Evolutionary conservation across 768 basidiomycete species (phyloP).

Genomic region (Trametes coccinea): DNA sequence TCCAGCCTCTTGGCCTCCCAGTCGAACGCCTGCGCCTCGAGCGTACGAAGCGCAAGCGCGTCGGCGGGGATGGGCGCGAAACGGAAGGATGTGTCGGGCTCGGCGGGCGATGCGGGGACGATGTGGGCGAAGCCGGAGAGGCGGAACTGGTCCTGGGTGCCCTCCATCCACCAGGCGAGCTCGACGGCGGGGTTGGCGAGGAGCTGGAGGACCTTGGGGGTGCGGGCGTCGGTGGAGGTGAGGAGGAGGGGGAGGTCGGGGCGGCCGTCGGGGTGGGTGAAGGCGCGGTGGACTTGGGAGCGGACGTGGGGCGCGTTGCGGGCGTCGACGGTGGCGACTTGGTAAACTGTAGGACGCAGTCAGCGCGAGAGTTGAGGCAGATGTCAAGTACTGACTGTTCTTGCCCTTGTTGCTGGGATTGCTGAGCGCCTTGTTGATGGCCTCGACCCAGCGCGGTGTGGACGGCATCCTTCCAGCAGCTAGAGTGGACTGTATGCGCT

Average conservation of each 20-base stretch:
- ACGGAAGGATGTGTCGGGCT: conserved; percentile 36
- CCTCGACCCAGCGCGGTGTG: conserved; percentile 32
- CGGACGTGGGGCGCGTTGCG: conserved; percentile 58
- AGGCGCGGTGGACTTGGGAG: conserved; percentile 60
- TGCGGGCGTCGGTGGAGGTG: conserved; percentile 70
- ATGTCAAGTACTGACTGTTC: conserved; percentile 20
- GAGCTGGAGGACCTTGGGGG: conserved; percentile 66
- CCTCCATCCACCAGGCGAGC: conserved; percentile 72
- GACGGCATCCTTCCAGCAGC: not conserved
- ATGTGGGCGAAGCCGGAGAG: conserved; percentile 58
- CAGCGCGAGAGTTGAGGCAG: not conserved
- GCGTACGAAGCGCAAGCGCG: conserved; percentile 15
- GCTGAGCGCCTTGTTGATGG: conserved; percentile 27
- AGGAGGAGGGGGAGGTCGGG: conserved; percentile 62
- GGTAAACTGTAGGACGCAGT: conserved; percentile 45
- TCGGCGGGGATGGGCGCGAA: conserved; percentile 19
- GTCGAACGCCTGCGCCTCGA: conserved; percentile 40
- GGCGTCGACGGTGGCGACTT: conserved; percentile 58
- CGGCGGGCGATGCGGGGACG: conserved; percentile 46
- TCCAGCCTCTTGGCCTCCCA: conserved; percentile 69
- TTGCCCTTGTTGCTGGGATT: conserved; percentile 29
- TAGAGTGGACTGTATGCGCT: no score
- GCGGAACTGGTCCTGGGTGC: conserved; percentile 72
- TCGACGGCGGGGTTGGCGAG: conserved; percentile 52
- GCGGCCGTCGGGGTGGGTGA: conserved; percentile 45